Base-by-base conservation (phyloP, 2,329 filamentous ascomycete genomes). In the Fusarium sp. region DNA sequence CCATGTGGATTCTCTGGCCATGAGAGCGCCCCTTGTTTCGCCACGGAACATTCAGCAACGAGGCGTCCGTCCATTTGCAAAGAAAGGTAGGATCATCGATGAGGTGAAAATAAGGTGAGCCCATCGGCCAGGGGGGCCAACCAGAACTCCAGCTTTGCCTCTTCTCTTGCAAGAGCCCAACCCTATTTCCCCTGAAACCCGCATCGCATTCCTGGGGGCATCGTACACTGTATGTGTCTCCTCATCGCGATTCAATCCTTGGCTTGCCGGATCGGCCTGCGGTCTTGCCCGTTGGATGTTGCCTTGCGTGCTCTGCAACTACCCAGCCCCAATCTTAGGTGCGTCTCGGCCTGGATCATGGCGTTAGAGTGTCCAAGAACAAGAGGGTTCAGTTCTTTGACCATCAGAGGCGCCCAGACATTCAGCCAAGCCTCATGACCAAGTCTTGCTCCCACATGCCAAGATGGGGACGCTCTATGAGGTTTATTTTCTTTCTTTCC, bases 131-230 rank as follows among this genome's bases (percentile, higher is more conserved):
- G 38, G 25, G 33, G 35, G 36, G 36, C 29, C 61, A 38, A 60
- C 22, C 57, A 42, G 42, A n/a, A 33, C 59, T 50, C 31, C 13
- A 35, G 31, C 31, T 52, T 29, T 50, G 25, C 16, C 47, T 52
- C n/a, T 7, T 31, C 47, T 52, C 47, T 52, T 52, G 47, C 47
- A 20, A 52, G 27, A 31, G 47, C 47, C 27, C 18, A 62, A 67
- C n/a, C 36, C 52, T 52, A 52, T 52, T 22, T 65, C 73, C 69
- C 72, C 72, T 74, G 73, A 74, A 75, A 75, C 73, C 54, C 62
- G 73, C 72, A 75, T 75, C 40, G 60, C 63, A 69, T 47, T 64
- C 38, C 68, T 25, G 29, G 38, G 54, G 61, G 7, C 18, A 54
- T 60, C 61, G 50, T 63, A 38, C 67, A 71, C 63, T 50, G 62